Percentiles rank a stretch among this genome's conserved stretches.
Evolutionary conservation across 2,329 filamentous ascomycete genomes (phyloP).

Genomic region (Rhexocercosporidium sp.): DNA sequence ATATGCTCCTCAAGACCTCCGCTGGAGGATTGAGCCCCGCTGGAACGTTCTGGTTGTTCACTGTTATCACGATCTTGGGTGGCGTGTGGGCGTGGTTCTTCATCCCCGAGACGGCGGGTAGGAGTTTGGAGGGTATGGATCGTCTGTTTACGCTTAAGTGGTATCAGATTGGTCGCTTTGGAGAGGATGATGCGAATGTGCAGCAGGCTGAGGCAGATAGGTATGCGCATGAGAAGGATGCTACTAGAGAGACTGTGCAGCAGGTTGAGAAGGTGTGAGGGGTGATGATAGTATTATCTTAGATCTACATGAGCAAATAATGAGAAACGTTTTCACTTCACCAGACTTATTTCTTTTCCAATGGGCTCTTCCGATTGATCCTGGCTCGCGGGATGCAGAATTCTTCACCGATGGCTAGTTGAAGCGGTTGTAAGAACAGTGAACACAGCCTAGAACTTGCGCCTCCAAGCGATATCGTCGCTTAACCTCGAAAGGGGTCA

Average conservation of each 20-base stretch:
- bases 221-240: conserved; percentile 49
- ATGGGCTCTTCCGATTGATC: too few relatives aligned
- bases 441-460: background rate
- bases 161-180: conserved; percentile 69
- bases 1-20: conserved; percentile 67
- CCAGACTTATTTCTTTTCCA: too few relatives aligned
- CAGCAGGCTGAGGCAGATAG: conserved; percentile 48
- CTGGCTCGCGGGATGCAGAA: background rate
- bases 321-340: background rate
- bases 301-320: conserved; percentile 3
- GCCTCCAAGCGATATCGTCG: background rate
- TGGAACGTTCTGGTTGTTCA: conserved; percentile 81
- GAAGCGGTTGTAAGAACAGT: background rate
- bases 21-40: conserved; percentile 55
- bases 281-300: too few relatives aligned
- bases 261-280: conserved; percentile 26
- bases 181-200: conserved; percentile 53
- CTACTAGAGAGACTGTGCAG: conserved; percentile 39
- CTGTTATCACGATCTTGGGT: conserved; percentile 69
- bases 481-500: background rate
- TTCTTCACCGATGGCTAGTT: background rate
- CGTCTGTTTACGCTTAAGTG: conserved; percentile 73
- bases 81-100: conserved; percentile 74
- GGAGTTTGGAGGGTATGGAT: conserved; percentile 72
- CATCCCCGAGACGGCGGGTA: conserved; percentile 73